phyloP scores from a whole-genome alignment of 2,329 filamentous ascomycete species.

The Orbilia blumenaviensis region DNA sequence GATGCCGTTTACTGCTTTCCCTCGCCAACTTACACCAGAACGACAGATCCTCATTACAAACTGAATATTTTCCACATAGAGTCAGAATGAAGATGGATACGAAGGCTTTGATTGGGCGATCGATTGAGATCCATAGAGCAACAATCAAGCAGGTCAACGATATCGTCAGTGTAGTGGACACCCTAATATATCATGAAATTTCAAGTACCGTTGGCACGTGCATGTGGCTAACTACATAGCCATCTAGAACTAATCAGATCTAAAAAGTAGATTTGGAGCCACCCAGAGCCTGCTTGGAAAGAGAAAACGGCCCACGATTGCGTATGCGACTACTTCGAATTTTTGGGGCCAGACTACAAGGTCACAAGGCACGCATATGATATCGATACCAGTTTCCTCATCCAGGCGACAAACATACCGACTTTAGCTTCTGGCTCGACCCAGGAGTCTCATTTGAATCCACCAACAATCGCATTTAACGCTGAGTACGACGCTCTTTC shows the following conservation, averaged over 20 bases:
- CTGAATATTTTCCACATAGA: too few species aligned
- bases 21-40: neutral
- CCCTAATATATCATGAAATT: too few species aligned
- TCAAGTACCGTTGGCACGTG: neutral
- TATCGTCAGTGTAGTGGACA: too few species aligned
- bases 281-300: constrained; percentile 65
- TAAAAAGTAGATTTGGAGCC: constrained; percentile 65
- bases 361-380: constrained; percentile 67
- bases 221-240: neutral
- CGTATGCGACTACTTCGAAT: constrained; percentile 63
- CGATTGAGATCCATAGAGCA: neutral
- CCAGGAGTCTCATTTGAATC: neutral
- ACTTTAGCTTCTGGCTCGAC: neutral
- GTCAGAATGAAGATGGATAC: constrained; percentile 22
- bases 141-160: constrained; percentile 24
- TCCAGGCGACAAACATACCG: neutral
- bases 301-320: constrained; percentile 66
- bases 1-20: too few species aligned
- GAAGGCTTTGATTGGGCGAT: neutral
- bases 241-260: too few species aligned
- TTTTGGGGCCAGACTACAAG: constrained; percentile 63
- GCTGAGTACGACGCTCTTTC: constrained; percentile 59
- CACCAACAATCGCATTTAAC: constrained; percentile 64
- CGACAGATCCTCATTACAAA: too few species aligned
- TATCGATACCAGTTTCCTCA: constrained; percentile 62